Conservation (phyloP, 176 grass and related monocot genomes). For the Saccharum officinarum region DNA sequence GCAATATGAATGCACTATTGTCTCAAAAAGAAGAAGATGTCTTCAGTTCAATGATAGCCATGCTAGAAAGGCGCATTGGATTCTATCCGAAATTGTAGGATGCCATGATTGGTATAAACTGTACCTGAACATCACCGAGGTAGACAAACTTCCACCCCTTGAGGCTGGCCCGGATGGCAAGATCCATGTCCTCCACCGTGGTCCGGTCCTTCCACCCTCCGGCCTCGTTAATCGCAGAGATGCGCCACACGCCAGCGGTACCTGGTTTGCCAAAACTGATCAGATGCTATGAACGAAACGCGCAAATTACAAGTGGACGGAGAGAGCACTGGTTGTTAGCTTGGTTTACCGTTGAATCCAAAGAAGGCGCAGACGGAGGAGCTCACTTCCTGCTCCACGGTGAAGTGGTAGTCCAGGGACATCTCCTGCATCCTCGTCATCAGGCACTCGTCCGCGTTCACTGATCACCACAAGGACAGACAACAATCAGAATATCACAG, state of each 20-base stretch:
- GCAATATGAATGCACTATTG: slow-evolving; percentile 9
- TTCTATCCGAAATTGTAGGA: slow-evolving; percentile 14
- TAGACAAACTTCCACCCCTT: slow-evolving; percentile 84
- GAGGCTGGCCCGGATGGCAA: slow-evolving; percentile 69
- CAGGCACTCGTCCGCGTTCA: slow-evolving; percentile 84
- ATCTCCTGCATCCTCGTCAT: slow-evolving; percentile 99
- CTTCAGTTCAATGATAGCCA: background rate
- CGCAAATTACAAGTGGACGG: too few relatives aligned
- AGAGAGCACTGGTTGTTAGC: background rate
- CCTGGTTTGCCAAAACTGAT: slow-evolving; percentile 27
- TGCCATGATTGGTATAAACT: slow-evolving; percentile 26
- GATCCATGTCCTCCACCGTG: slow-evolving; percentile 87
- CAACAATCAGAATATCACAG: background rate
- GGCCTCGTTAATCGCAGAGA: slow-evolving; percentile 64
- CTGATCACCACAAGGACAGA: slow-evolving; percentile 30
- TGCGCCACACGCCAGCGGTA: slow-evolving; percentile 74
- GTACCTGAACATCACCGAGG: slow-evolving; percentile 68
- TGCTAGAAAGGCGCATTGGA: slow-evolving; percentile 4
- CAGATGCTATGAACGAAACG: slow-evolving; percentile 1
- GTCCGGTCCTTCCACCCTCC: slow-evolving; percentile 87
- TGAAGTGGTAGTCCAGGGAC: slow-evolving; percentile 94
- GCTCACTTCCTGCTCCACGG: slow-evolving; percentile 78
- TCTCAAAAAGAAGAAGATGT: background rate
- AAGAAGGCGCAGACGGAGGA: slow-evolving; percentile 80
- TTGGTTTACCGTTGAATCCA: slow-evolving; percentile 66